Evolutionary conservation across 352 stramenopile species (phyloP), one percentile per base, ranked within the genome.

Genomic region (Thalassiosira hispida): DNA sequence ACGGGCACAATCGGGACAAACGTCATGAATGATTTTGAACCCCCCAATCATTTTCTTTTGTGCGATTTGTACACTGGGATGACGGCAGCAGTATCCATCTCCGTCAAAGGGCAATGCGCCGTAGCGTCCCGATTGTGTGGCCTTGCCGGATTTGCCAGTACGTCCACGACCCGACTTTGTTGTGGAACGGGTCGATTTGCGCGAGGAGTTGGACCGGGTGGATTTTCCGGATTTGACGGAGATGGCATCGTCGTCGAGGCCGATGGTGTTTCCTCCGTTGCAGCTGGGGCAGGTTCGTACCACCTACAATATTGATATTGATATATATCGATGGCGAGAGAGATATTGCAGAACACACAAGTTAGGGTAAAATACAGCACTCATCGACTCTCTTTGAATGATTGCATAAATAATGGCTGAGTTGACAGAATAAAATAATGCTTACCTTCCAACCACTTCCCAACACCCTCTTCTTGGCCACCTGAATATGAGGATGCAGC

Each of bases 21-120:
- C 61, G 31, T 79, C 59, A 42, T 78, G 65, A 23, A 85, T 53
- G 14, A 81, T 79, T 53, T 81, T 85, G 20, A 71, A 85, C 1
- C 77, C 77, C 14, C 77, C 77, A 46, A 85, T 69, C 31, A 72
- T 56, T 44, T 85, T 85, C 46, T 78, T 81, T 25, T 85, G 64
- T 18, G 77, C 77, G 18, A 85, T 64, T 22, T 77, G 72, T n/a
- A 85, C 71, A 8, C 23, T 65, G n/a, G 77, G 77, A 68, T 85
- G 77, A 16, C 18, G 64, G 38, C 66, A 78, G 53, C 77, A 85
- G 31, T 81, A 85, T 9, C 77, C 77, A 53, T 85, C 77, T 11
- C 16, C 71, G 56, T 85, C 77, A 22, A 85, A 85, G 4, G 77
- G 77, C n/a, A 85, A 44, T 0, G 51, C 38, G 8, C 77, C 77